phyloP scores from a whole-genome alignment of 1,284 basidiomycete genomes.

The Melampsora allii-populina region DNA sequence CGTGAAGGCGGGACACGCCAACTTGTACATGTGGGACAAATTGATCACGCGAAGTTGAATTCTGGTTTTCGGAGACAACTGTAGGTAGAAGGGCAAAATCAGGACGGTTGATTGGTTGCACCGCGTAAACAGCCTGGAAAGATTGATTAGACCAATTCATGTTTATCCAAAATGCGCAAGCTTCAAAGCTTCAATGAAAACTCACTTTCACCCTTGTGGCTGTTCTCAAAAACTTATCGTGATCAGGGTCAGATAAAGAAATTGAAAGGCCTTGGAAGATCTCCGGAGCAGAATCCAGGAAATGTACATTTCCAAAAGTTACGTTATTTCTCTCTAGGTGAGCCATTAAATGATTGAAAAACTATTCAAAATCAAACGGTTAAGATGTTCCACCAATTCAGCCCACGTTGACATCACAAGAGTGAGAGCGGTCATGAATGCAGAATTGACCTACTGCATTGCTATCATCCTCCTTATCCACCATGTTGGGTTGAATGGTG shows the following conservation, averaged over 20 bases:
- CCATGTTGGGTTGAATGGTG: background rate
- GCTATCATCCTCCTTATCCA: background rate
- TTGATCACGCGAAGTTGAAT: background rate
- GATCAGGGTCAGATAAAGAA: background rate
- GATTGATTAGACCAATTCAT: background rate
- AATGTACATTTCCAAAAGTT: background rate
- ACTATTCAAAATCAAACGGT: background rate
- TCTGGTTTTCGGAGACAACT: slow-evolving; percentile 3
- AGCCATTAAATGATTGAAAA: background rate
- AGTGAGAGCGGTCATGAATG: no score
- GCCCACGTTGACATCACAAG: no score
- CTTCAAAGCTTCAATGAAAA: background rate
- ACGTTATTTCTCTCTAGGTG: background rate
- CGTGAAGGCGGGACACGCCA: slow-evolving; percentile 54
- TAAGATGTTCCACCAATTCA: no score
- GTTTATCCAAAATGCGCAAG: background rate
- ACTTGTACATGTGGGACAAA: slow-evolving; percentile 43
- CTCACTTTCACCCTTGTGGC: background rate
- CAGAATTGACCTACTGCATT: background rate
- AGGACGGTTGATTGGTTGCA: slow-evolving; percentile 19
- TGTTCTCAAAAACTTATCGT: background rate
- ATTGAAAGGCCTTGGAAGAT: background rate
- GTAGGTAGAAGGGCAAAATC: slow-evolving; percentile 6
- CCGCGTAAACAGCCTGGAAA: slow-evolving; percentile 26
- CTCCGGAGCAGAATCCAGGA: slow-evolving; percentile 1